A percentile compares a stretch with the other conserved stretches of the same genome.
phyloP scores from a whole-genome alignment of 768 basidiomycete genomes.

The Hortiboletus campestris region DNA sequence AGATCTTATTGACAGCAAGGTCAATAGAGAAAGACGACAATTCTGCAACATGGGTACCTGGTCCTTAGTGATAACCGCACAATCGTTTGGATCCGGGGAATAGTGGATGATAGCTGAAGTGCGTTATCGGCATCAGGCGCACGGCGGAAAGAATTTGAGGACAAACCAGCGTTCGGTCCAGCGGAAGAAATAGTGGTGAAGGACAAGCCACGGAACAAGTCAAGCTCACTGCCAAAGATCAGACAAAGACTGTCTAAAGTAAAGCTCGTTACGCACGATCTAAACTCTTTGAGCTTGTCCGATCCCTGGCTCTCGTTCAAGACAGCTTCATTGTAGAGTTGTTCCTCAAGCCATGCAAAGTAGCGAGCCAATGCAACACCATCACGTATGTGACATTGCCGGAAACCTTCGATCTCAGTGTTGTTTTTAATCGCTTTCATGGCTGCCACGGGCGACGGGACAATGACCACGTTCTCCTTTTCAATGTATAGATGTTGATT shows the following conservation, averaged over 20 bases:
- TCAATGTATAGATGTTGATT: neutral
- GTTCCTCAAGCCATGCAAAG: constrained; percentile 93
- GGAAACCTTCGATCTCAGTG: constrained; percentile 86
- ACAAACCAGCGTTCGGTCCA: constrained; percentile 85
- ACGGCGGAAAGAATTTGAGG: neutral
- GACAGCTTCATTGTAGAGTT: constrained; percentile 57
- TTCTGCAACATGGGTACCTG: constrained; percentile 42
- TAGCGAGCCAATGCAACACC: constrained; percentile 85
- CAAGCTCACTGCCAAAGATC: constrained; percentile 54
- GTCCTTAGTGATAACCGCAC: constrained; percentile 71
- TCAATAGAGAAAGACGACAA: constrained; percentile 25
- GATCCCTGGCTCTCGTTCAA: constrained; percentile 82
- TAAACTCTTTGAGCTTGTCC: constrained; percentile 70
- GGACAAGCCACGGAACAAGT: constrained; percentile 81
- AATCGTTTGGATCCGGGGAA: constrained; percentile 69
- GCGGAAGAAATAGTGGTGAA: constrained; percentile 92
- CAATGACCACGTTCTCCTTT: constrained; percentile 58
- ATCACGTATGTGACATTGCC: constrained; percentile 85
- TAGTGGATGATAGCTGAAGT: constrained; percentile 89
- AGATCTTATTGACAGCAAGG: constrained; percentile 48
- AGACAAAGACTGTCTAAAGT: neutral
- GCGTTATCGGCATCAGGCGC: neutral
- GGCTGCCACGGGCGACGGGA: constrained; percentile 73
- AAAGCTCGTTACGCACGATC: constrained; percentile 57
- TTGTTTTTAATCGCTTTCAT: constrained; percentile 79